These are phyloP conservation scores for Colletotrichum shisoi DNA, from an alignment of 2,329 filamentous ascomycete genomes.

Conservation along the genomic window DNA sequence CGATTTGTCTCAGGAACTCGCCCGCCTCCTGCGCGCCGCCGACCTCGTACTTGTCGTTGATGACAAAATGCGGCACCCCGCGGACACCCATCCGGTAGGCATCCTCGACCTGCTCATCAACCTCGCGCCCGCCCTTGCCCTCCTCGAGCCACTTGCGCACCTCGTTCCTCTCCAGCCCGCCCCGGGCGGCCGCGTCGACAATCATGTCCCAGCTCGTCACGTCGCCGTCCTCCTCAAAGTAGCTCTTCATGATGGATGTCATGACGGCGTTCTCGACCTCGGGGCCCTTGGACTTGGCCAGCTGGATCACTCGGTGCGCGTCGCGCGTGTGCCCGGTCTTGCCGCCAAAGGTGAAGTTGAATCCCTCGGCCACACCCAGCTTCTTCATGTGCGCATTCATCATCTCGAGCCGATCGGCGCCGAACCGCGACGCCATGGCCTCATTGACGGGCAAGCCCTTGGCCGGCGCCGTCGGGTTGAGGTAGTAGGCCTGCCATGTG, in stretches of 20 bases:
- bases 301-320: slow-evolving; percentile 77
- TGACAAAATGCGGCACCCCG: slow-evolving; percentile 78
- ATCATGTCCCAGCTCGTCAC: slow-evolving; percentile 66
- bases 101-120: slow-evolving; percentile 63
- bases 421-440: slow-evolving; percentile 71
- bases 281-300: slow-evolving; percentile 63
- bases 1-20: slow-evolving; percentile 72
- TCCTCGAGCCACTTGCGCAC: slow-evolving; percentile 63
- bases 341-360: slow-evolving; percentile 76
- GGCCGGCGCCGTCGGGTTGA: slow-evolving; percentile 70
- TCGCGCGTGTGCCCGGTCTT: slow-evolving; percentile 79
- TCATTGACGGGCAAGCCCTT: slow-evolving; percentile 55
- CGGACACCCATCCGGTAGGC: slow-evolving; percentile 62
- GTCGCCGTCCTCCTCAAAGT: slow-evolving; percentile 71
- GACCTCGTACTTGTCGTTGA: slow-evolving; percentile 72
- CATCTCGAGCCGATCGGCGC: slow-evolving; percentile 64
- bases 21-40: slow-evolving; percentile 75
- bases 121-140: slow-evolving; percentile 63
- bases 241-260: slow-evolving; percentile 69
- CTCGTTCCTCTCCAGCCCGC: slow-evolving; percentile 61
- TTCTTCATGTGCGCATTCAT: slow-evolving; percentile 65
- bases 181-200: slow-evolving; percentile 59
- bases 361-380: slow-evolving; percentile 71
- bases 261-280: slow-evolving; percentile 67
- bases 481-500: slow-evolving; percentile 81